Base-by-base conservation (phyloP, 1,284 basidiomycete genomes). In the Violaceomyces palustris region DNA sequence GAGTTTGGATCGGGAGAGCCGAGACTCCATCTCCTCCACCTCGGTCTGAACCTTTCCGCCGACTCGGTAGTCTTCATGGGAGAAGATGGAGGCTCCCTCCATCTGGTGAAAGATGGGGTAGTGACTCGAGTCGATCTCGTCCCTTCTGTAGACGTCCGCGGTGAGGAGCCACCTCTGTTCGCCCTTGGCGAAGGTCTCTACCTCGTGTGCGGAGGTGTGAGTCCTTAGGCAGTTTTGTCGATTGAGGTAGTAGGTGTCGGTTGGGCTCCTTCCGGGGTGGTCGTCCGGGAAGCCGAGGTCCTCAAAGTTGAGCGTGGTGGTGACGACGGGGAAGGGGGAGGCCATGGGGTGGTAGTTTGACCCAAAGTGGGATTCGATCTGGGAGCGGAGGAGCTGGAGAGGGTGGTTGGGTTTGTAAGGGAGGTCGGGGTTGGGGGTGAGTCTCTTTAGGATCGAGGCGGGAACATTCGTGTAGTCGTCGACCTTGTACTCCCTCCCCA, bases 61-160 rank as follows among this genome's bases (percentile, higher is more conserved):
- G 1, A 80, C 78, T 42, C 80, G 77, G 34, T 66, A 66, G 26
- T 78, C 75, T 0, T 42, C 39, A n/a, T 39, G 35, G 1, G 38
- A 21, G 60, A 87, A 91, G 38, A 96, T 83, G 32, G 83, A 79
- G 17, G 92, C 90, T 24, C 93, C 94, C 74, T 99, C 94, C 78
- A 96, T 90, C 76, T 99, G 94, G 76, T 99, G 94, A 74, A 99
- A 99, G 33, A 96, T 87, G 15, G 94, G 94, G 74, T 97, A 97
- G 75, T 99, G 94, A 9, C 86, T 88, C 17, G 83, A 81, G 76
- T 99, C 94, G 59, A 99, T 98, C 76, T 98, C 94, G 80, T 99
- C 94, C 58, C 94, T 83, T 32, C 94, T 79, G 76, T 97, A 99
- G 35, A 99, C 94, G 77, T 99, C 94, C n/a, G 94, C 92, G 1